phyloP scores from a whole-genome alignment of 345 rosid species.

The Lepidium africanum region DNA sequence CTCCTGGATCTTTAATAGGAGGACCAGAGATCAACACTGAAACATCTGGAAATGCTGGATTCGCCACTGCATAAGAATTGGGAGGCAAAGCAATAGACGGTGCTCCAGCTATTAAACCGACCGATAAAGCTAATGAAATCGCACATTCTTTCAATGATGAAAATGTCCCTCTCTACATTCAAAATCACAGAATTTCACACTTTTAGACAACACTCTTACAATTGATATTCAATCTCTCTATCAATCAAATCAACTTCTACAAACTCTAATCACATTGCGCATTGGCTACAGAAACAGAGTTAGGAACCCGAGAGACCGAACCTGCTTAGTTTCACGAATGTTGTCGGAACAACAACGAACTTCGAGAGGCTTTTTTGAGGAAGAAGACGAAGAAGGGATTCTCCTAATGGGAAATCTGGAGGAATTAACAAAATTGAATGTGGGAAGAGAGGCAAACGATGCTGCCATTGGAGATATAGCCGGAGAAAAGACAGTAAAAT shows the following conservation, averaged over 20 bases:
- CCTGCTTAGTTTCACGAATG: constrained; percentile 31
- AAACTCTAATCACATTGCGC: neutral
- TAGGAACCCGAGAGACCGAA: neutral
- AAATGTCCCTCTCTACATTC: constrained; percentile 42
- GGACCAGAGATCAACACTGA: constrained; percentile 94
- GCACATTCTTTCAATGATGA: constrained; percentile 74
- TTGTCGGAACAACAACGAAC: constrained; percentile 35
- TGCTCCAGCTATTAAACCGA: constrained; percentile 50
- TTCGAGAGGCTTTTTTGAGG: constrained; percentile 15
- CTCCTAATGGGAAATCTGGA: constrained; percentile 28
- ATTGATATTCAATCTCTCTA: neutral
- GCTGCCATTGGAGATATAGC: constrained; percentile 18
- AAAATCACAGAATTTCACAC: neutral
- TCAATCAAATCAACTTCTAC: neutral
- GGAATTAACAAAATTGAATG: constrained; percentile 21
- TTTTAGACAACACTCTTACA: neutral
- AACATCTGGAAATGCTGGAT: constrained; percentile 58
- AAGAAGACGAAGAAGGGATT: constrained; percentile 14
- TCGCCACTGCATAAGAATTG: constrained; percentile 39
- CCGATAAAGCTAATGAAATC: constrained; percentile 61
- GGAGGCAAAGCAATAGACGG: constrained; percentile 44
- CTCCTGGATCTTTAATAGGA: constrained; percentile 88
- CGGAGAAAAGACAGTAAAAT: neutral
- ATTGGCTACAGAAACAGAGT: neutral
- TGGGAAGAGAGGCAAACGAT: constrained; percentile 30